phyloP scores from a whole-genome alignment of 495 filamentous ascomycete species.

The Daldinia loculata region DNA sequence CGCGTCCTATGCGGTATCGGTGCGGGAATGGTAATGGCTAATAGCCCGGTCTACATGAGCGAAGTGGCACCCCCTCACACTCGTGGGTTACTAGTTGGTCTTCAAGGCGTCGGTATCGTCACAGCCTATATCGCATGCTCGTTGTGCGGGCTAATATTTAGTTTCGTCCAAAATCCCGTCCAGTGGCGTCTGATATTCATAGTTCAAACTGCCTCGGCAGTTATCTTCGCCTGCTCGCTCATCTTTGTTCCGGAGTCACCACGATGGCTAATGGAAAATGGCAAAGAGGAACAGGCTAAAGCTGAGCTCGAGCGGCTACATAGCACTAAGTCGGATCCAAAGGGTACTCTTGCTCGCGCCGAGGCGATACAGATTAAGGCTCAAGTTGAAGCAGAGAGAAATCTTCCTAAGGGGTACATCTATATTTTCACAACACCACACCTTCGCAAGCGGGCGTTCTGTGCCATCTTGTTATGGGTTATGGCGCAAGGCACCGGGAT shows the following conservation, averaged over 20 bases:
- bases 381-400: slow-evolving; percentile 19
- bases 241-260: not conserved
- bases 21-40: slow-evolving; percentile 42
- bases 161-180: not conserved
- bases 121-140: not conserved
- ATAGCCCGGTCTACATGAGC: slow-evolving; percentile 45
- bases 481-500: not conserved
- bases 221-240: not conserved
- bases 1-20: slow-evolving; percentile 41
- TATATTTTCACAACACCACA: not conserved
- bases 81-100: slow-evolving; percentile 34
- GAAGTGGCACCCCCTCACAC: slow-evolving; percentile 44
- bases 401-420: slow-evolving; percentile 15
- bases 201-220: not conserved
- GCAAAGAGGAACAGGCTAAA: not conserved
- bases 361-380: slow-evolving; percentile 24
- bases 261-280: not conserved
- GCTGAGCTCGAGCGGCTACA: slow-evolving; percentile 19
- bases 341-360: slow-evolving; percentile 21
- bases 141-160: not conserved
- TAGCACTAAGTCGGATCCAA: slow-evolving; percentile 19
- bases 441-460: not conserved
- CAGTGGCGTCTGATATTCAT: not conserved
- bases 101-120: not conserved
- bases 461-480: not conserved